A percentile compares a stretch with the other conserved stretches of the same genome.
Evolutionary conservation across 75 land plant species (phyloP).

Genomic region (Selaginella moellendorffii): DNA sequence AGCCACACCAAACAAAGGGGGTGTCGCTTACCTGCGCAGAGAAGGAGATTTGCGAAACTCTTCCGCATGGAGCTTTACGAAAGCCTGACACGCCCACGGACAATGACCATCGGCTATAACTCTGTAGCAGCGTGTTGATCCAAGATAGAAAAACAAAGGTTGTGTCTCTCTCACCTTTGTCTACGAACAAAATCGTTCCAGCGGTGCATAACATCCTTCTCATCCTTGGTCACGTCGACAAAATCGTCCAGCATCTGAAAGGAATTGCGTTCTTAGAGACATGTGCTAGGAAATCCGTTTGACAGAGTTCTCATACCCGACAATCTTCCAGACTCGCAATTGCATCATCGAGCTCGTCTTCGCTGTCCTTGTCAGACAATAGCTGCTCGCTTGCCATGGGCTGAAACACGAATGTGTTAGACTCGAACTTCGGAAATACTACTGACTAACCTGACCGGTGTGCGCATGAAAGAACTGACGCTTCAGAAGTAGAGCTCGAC

Average conservation of each 20-base stretch:
- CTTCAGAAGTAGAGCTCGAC: constrained; percentile 49
- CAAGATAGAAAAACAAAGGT: neutral
- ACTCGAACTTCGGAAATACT: too few relatives aligned
- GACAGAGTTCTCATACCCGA: constrained; percentile 35
- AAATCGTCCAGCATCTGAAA: constrained; percentile 97
- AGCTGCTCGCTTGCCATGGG: constrained; percentile 87
- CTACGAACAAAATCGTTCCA: constrained; percentile 96
- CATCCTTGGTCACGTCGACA: constrained; percentile 87
- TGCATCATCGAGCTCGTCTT: constrained; percentile 94
- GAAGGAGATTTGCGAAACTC: constrained; percentile 36
- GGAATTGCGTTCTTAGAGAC: neutral
- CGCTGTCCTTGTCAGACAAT: constrained; percentile 83
- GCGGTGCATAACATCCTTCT: constrained; percentile 88
- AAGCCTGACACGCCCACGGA: constrained; percentile 94
- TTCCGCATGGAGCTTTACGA: constrained; percentile 55
- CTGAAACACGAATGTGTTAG: constrained; percentile 44
- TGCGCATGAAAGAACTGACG: constrained; percentile 87
- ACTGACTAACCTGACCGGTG: constrained; percentile 91
- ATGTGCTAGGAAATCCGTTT: neutral
- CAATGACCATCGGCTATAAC: constrained; percentile 94
- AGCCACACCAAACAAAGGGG: too few relatives aligned
- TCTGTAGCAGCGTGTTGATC: too few relatives aligned
- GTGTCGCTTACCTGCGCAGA: constrained; percentile 41
- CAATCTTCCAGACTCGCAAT: constrained; percentile 88
- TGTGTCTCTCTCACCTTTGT: constrained; percentile 41